Evolutionary conservation across 441 rosid genomes (phyloP), one percentile per base, ranked within the genome.

Genomic region (Erysimum cheiri): DNA sequence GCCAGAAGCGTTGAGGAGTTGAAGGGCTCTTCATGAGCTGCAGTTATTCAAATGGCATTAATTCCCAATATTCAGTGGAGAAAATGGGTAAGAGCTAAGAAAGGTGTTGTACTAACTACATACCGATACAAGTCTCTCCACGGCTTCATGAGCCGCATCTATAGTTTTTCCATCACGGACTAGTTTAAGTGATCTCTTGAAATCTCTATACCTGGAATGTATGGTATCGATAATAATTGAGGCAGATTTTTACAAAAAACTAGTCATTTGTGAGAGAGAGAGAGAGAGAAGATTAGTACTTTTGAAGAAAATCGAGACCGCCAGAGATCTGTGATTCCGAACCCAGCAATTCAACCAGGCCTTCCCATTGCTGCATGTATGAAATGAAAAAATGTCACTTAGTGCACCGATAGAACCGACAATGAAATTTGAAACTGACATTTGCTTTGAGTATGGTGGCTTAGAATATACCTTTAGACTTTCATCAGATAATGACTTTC

Each of bases 21-120:
- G 92, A 92, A 13, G 97, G 84, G 77, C 84, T 95, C 73, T 83
- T 85, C 99, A 95, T 85, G 40, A 95, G 95, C 99, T 90, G 95
- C 80, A 82, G 53, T 57, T 2, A 39, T 78, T 58, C 60, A 28
- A 17, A 69, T 6, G 3, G 28, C 8, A 60, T 41, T 75, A 52
- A 14, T 40, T 4, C 5, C 10, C n/a, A 14, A 49, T 56, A 48
- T n/a, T 64, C 28, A 17, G 35, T 12, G 43, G n/a, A 2, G n/a
- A 63, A 36, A 9, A 26, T 2, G 15, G n/a, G 43, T 54, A 8
- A 36, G 46, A 68, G 19, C 6, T 54, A 8, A 36, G 46, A 68
- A 29, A 8, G 29, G 55, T 37, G 22, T 8, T 59, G 22, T 67
- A n/a, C n/a, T n/a, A n/a, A 26, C 36, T 70, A 78, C 87, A 32